Conservation (phyloP, 2,329 filamentous ascomycete genomes). For the Metarhizium album region DNA sequence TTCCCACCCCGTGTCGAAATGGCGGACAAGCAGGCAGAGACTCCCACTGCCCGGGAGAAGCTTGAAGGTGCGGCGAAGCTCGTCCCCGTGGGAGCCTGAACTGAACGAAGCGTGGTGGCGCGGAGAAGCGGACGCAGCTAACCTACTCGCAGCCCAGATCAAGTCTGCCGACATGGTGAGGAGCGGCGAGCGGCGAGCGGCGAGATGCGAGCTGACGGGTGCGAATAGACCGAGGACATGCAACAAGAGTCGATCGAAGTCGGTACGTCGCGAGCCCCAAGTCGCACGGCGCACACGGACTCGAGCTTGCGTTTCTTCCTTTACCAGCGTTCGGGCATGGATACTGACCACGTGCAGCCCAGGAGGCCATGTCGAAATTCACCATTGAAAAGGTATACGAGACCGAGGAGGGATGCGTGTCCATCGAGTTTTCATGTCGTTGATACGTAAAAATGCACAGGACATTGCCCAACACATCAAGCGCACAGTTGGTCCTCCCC, state of each 20-base stretch:
- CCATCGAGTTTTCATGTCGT: slow-evolving; percentile 9
- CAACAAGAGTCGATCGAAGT: slow-evolving; percentile 91
- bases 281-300: not conserved
- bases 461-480: slow-evolving; percentile 96
- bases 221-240: slow-evolving; percentile 81
- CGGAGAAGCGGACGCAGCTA: slow-evolving; percentile 3
- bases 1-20: slow-evolving; percentile 14
- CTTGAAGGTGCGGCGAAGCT: slow-evolving; percentile 52
- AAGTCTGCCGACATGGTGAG: slow-evolving; percentile 97
- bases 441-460: slow-evolving; percentile 32
- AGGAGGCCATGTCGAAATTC: slow-evolving; percentile 53
- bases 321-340: no score
- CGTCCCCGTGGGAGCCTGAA: not conserved
- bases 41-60: slow-evolving; percentile 55
- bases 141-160: slow-evolving; percentile 61
- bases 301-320: no score
- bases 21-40: slow-evolving; percentile 29
- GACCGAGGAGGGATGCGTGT: not conserved
- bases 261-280: slow-evolving; percentile 54
- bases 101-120: no score
- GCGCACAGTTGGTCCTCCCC: slow-evolving; percentile 56
- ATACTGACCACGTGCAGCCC: slow-evolving; percentile 32
- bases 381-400: slow-evolving; percentile 47
- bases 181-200: not conserved
- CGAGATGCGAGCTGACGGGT: slow-evolving; percentile 19